Evolutionary conservation across 495 filamentous ascomycete species (phyloP).

Genomic region (Aspergillus indologenus): DNA sequence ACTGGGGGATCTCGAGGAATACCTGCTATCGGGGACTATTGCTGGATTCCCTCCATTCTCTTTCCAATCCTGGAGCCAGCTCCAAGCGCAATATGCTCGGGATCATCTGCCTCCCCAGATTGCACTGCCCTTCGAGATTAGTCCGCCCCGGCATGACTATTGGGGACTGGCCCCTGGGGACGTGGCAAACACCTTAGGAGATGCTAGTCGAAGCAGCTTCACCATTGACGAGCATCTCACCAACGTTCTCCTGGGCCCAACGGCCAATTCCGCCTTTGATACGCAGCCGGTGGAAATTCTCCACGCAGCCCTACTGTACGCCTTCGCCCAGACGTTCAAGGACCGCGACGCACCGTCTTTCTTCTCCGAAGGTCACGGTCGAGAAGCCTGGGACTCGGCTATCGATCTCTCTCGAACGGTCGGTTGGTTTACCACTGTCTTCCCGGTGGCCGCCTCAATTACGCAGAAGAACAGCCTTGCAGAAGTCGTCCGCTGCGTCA

Average conservation of each 20-base stretch:
- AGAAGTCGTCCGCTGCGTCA: conserved; percentile 9
- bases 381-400: conserved; percentile 33
- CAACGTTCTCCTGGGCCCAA: neutral
- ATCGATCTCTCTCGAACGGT: conserved; percentile 47
- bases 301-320: conserved; percentile 27
- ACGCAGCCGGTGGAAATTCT: neutral
- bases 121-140: neutral
- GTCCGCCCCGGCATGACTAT: neutral
- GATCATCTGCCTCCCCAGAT: neutral
- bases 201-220: neutral
- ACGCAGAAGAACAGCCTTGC: no score
- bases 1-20: conserved; percentile 50
- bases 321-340: conserved; percentile 33
- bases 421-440: conserved; percentile 51
- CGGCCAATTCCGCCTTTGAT: neutral
- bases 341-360: conserved; percentile 49
- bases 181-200: neutral
- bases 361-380: conserved; percentile 45
- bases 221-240: neutral
- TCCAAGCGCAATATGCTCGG: conserved; percentile 12
- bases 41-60: conserved; percentile 38
- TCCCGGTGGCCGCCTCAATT: conserved; percentile 13
- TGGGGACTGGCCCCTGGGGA: neutral
- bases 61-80: conserved; percentile 51
- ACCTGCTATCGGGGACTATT: conserved; percentile 35